Percentiles rank a stretch among this genome's conserved stretches.
Conservation (phyloP, 345 rosid species). For the Isatis tinctoria region DNA sequence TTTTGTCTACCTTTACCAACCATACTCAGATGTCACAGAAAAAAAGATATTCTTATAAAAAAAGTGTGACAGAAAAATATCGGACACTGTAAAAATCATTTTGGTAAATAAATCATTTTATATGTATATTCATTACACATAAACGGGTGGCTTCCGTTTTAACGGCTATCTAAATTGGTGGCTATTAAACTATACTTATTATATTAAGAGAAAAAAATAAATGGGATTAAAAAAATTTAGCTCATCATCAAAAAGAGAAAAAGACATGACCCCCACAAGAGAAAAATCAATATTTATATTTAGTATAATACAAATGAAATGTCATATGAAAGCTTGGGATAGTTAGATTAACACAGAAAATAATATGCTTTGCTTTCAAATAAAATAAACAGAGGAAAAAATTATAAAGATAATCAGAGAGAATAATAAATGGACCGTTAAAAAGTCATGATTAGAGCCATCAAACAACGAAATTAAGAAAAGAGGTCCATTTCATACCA, state of each 20-base stretch:
- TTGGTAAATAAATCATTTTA: background rate
- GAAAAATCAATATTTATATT: background rate
- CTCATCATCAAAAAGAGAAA: background rate
- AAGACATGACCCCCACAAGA: conserved; percentile 18
- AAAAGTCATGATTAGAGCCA: conserved; percentile 14
- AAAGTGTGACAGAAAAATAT: background rate
- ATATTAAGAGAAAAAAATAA: too few species aligned
- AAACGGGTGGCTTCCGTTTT: background rate
- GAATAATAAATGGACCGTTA: conserved; percentile 4
- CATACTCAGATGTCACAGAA: background rate
- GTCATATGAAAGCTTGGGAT: background rate
- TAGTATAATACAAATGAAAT: background rate
- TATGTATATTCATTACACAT: too few species aligned
- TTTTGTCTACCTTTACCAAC: conserved; percentile 32
- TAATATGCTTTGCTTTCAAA: background rate
- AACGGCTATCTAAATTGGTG: conserved; percentile 28
- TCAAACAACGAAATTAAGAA: background rate
- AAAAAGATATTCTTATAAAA: background rate
- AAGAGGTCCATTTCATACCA: background rate
- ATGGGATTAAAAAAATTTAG: too few species aligned
- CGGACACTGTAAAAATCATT: background rate
- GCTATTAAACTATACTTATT: background rate
- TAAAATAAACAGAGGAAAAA: background rate
- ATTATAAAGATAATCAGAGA: background rate
- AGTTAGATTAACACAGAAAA: background rate